phyloP scores from a whole-genome alignment of 2,329 filamentous ascomycete genomes.

The Monilinia laxa region DNA sequence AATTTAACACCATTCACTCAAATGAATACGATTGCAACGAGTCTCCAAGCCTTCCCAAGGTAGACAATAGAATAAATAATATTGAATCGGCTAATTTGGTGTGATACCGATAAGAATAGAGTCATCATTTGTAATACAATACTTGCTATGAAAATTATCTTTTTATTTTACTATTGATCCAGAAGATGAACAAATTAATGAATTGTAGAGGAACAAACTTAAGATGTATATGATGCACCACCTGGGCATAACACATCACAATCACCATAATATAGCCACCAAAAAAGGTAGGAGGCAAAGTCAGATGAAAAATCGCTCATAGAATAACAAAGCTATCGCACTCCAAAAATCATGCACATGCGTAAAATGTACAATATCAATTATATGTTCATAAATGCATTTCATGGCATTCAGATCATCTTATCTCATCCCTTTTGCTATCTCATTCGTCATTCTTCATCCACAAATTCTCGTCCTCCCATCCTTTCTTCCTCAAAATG shows the following conservation, averaged over 20 bases:
- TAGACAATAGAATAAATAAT: background rate
- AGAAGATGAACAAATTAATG: background rate
- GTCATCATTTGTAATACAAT: background rate
- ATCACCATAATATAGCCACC: background rate
- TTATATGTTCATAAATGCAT: conserved; percentile 26
- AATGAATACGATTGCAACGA: too few relatives aligned
- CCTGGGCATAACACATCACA: background rate
- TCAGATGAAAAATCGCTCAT: background rate
- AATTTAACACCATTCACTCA: too few relatives aligned
- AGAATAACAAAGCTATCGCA: background rate
- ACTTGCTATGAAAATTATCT: background rate
- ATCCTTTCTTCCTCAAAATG: conserved; percentile 12
- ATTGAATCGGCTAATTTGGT: background rate
- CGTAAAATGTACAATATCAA: conserved; percentile 11
- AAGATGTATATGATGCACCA: background rate
- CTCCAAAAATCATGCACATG: background rate
- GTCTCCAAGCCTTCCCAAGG: too few relatives aligned
- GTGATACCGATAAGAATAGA: background rate
- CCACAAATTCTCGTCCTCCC: conserved; percentile 7
- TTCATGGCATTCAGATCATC: conserved; percentile 23
- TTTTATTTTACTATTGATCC: background rate
- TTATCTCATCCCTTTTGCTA: conserved; percentile 17
- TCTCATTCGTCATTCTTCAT: conserved; percentile 17
- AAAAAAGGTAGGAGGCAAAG: background rate
- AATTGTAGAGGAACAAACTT: background rate